Evolutionary conservation across 768 basidiomycete species (phyloP).

Genomic region (Suillus discolor): DNA sequence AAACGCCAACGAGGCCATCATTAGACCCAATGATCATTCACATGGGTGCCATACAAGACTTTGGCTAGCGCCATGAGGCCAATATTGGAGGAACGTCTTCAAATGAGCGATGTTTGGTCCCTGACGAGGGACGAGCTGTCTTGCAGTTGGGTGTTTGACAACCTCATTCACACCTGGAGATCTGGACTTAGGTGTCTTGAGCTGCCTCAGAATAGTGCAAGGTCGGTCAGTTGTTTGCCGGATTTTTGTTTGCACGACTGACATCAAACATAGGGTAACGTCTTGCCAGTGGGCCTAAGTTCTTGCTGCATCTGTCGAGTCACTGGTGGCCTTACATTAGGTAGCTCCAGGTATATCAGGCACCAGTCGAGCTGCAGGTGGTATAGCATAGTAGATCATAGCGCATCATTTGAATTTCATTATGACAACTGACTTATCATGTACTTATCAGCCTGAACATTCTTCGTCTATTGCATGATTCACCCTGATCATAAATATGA

Average conservation of each 20-base stretch:
- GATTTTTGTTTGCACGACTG: slow-evolving; percentile 9
- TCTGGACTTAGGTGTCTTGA: slow-evolving; percentile 45
- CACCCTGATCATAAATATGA: no score
- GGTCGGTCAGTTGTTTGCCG: slow-evolving; percentile 48
- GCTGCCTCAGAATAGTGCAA: slow-evolving; percentile 43
- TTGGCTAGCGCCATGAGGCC: no score
- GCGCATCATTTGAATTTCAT: not conserved
- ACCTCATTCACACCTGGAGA: slow-evolving; percentile 57
- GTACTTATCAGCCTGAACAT: not conserved
- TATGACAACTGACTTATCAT: not conserved
- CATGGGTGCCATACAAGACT: no score
- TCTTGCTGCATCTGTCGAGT: not conserved
- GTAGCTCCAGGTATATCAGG: not conserved
- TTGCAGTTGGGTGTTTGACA: slow-evolving; percentile 52
- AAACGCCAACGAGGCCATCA: no score
- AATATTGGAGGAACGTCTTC: slow-evolving; percentile 55
- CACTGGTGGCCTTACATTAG: not conserved
- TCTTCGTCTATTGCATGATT: no score
- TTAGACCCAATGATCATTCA: no score
- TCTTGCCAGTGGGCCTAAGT: no score
- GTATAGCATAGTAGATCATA: not conserved
- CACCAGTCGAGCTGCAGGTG: not conserved
- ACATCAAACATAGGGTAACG: no score
- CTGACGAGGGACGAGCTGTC: slow-evolving; percentile 60
- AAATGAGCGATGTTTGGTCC: slow-evolving; percentile 54